Evolutionary conservation across 768 basidiomycete genomes (phyloP), one percentile per base, ranked within the genome.

Genomic region (Serendipita sp.): DNA sequence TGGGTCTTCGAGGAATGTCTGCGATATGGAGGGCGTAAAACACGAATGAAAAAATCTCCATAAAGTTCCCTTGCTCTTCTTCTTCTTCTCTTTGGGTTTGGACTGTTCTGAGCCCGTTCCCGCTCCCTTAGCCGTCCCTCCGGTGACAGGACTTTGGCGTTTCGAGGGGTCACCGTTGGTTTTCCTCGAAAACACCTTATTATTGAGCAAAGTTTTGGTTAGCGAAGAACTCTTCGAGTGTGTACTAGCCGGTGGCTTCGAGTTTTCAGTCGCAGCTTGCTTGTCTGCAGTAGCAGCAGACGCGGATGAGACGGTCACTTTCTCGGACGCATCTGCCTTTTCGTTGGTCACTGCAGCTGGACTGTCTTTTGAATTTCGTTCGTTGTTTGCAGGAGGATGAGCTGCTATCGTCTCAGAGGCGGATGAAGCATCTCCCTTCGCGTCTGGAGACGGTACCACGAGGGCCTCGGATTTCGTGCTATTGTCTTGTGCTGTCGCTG

Each of bases 61-160:
- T 36, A 65, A 44, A 30, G n/a, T 65, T 30, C 35, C 44, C 30
- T 45, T 66, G 36, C 52, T 63, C 66, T 64, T 66, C 35, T 56
- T 64, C 63, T 48, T 48, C 52, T 64, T 66, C 63, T 46, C 18
- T 8, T 63, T 51, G 28, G 34, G 35, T 38, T 60, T 30, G 8
- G 30, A 23, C 16, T 11, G 56, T 34, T 32, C 34, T 51, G 48
- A 5, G 28, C 56, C 56, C 28, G 56, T 34, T n/a, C 34, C 16
- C 30, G 56, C 36, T 10, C 34, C 35, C 16, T 35, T 38, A n/a
- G 56, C 56, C 56, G 56, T 18, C 36, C 28, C 30, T 38, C 56
- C 56, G 56, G 36, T n/a, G 28, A 30, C 56, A 30, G 56, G 34
- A 38, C 28, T 18, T 32, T 62, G 46, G 41, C 48, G 46, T 64